Conservation (phyloP, 805 yeast species). For the Zygosaccharomyces lentus region DNA sequence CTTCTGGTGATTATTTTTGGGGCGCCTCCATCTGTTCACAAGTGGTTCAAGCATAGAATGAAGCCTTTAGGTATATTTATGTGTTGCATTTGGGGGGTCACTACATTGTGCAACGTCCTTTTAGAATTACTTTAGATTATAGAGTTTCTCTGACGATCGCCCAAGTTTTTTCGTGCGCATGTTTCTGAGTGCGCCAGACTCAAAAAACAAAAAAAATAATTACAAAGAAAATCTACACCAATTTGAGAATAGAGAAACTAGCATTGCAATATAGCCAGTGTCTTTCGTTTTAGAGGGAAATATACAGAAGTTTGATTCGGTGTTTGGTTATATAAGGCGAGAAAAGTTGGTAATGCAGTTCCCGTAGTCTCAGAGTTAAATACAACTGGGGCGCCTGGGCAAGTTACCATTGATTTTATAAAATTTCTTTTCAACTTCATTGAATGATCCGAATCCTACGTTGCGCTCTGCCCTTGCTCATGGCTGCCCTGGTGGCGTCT, state of each 20-base stretch:
- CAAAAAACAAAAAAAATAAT: not conserved
- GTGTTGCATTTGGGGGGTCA: slow-evolving; percentile 27
- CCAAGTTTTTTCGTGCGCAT: not conserved
- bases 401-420: not conserved
- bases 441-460: not conserved
- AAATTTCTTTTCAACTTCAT: not conserved
- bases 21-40: slow-evolving; percentile 12
- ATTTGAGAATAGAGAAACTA: not conserved
- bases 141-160: not conserved
- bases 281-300: not conserved
- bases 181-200: slow-evolving; percentile 6
- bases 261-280: not conserved
- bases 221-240: not conserved
- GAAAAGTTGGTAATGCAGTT: not conserved
- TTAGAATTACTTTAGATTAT: slow-evolving; percentile 18
- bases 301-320: too few relatives aligned
- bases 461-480: not conserved
- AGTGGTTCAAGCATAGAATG: slow-evolving; percentile 15
- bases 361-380: not conserved
- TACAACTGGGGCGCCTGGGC: not conserved
- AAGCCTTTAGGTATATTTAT: slow-evolving; percentile 23
- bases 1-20: slow-evolving; percentile 20
- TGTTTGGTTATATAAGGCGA: not conserved
- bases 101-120: slow-evolving; percentile 26
- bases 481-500: not conserved